Evolutionary conservation across 75 land plant genomes (phyloP), one percentile per base, ranked within the genome.

Genomic region (Adiantum capillusveneris): DNA sequence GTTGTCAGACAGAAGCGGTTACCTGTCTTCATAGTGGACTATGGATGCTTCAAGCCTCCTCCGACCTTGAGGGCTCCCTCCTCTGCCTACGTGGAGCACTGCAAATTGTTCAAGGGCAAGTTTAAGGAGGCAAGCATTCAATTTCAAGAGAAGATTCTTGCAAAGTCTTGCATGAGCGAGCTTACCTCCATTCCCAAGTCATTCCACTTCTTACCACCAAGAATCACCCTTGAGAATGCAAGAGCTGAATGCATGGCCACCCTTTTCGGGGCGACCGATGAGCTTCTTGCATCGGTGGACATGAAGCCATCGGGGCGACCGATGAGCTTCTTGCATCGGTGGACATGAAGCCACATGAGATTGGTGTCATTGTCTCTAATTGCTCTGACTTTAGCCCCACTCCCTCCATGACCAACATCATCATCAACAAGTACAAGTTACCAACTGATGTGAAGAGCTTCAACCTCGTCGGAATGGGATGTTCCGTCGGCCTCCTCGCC

Each of bases 81-180:
- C 14, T 3, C 37, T 34, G 3, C 37, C 3, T 34, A 5, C 37
- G 9, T 34, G 9, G 37, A 34, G 9, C 37, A 34, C 9, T 34
- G 37, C 37, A 5, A 3, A 34, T 34, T 34, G 37, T 34, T 34
- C 7, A 34, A 34, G 37, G 37, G 9, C 9, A 34, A 34, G 37
- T 34, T 34, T 34, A 9, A 34, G 3, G 37, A 34, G 37, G 27
- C 19, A 13, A 22, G 0, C 24, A 19, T 52, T 2, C 54, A 52
- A 14, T 24, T 26, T 13, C 24, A 71, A 69, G 51, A 61, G 17
- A 75, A 75, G 25, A 59, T 82, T 22, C 66, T 80, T 37, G 52
- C 56, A 2, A 54, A 55, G 43, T 75, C 85, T 6, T 84, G 79
- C 16, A 44, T 82, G 19, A 83, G 85, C 1, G 69, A 80, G 66